Conservation (phyloP, 805 yeast genomes). For the Yueomyces sp. region DNA sequence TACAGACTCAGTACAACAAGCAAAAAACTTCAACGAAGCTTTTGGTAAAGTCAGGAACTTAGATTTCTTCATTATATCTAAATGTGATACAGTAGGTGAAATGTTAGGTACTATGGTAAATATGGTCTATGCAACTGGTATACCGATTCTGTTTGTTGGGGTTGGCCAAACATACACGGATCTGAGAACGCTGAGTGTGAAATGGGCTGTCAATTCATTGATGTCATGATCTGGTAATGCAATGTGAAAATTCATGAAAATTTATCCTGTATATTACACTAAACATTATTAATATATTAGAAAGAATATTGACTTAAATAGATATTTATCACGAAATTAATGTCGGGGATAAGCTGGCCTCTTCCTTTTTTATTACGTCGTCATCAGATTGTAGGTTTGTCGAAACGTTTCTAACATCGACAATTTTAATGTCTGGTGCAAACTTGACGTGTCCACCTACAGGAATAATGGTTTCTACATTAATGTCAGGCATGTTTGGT, state of each 20-base stretch:
- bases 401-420: conserved; percentile 23
- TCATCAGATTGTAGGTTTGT: background rate
- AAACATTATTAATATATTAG: no score
- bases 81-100: conserved; percentile 96
- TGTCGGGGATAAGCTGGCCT: background rate
- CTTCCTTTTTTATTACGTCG: background rate
- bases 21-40: conserved; percentile 82
- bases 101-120: conserved; percentile 93
- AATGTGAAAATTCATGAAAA: no score
- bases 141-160: conserved; percentile 90
- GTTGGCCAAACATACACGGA: conserved; percentile 97
- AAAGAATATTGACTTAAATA: no score
- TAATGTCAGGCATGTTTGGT: conserved; percentile 53
- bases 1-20: conserved; percentile 93
- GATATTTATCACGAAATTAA: no score
- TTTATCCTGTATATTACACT: no score
- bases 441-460: conserved; percentile 43
- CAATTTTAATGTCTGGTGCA: conserved; percentile 45
- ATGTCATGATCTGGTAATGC: conserved; percentile 28
- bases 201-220: conserved; percentile 80
- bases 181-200: conserved; percentile 76
- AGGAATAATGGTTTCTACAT: conserved; percentile 55
- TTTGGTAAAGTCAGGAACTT: conserved; percentile 72
- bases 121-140: conserved; percentile 92
- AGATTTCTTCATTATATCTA: conserved; percentile 85